Base-by-base conservation (phyloP, 1,284 basidiomycete species). In the Peniophora sp. region DNA sequence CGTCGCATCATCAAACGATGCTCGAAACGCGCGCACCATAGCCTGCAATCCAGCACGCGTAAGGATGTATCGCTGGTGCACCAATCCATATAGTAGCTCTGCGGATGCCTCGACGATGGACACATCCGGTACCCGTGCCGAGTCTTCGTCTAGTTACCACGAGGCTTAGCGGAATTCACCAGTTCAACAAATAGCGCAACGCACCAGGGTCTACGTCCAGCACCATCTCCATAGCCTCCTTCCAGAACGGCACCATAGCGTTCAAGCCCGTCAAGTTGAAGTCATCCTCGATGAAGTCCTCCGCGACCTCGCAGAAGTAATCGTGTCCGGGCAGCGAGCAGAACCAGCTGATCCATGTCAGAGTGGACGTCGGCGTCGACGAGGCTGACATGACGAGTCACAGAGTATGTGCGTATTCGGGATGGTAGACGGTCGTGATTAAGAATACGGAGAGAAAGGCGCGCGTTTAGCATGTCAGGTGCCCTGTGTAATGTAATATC, bases 171-270 rank as follows among this genome's bases (percentile, higher is more conserved):
- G n/a, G n/a, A n/a, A n/a, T n/a, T n/a, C n/a, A n/a, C n/a, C n/a
- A n/a, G n/a, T n/a, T n/a, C n/a, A n/a, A n/a, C n/a, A n/a, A n/a
- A n/a, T n/a, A n/a, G n/a, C n/a, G n/a, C n/a, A n/a, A 56, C 55
- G 66, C 68, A 94, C 93, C 93, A 72, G 97, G 92, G 72, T 99
- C 97, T 49, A 99, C 96, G 69, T 99, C 97, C 54, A 99, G 72
- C n/a, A 99, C 94, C 97, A 99, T 99, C 73, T 99, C 97, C 82
- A 99, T 87, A 24, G 97, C 97, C 68, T 99, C 97, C 69, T 97
- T 95, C 92, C 97, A 99, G 66, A 99, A 99, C 9, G 97, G 88
- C 27, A 99, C 95, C 78, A 97, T 87, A 17, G 83, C 80, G 65
- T 94, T 95, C 58, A 99, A 71, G 1, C 97, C 97, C 1, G 97